Percentiles rank a stretch among this genome's conserved stretches.
These are phyloP conservation scores for Metarhizium rileyi DNA, from an alignment of 2,329 filamentous ascomycete species.

Conservation along the genomic window DNA sequence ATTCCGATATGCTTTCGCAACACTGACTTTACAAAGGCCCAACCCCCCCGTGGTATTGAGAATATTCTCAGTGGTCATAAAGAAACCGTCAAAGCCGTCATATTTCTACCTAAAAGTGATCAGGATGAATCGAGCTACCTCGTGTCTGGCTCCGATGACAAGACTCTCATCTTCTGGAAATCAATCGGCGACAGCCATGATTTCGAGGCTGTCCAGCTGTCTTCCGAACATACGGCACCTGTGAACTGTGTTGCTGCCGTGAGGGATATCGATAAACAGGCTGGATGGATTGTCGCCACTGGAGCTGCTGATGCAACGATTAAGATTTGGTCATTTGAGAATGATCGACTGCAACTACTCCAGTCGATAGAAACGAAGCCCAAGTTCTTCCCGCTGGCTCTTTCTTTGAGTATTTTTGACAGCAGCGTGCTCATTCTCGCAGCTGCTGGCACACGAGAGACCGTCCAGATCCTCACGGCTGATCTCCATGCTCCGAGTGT, in stretches of 20 bases:
- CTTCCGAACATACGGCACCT: slow-evolving; percentile 57
- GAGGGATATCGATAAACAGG: slow-evolving; percentile 15
- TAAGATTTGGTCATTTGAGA: slow-evolving; percentile 57
- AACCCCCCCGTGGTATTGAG: slow-evolving; percentile 46
- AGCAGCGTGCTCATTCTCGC: slow-evolving; percentile 57
- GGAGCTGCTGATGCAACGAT: slow-evolving; percentile 72
- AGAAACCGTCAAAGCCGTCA: slow-evolving; percentile 72
- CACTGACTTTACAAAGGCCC: slow-evolving; percentile 18
- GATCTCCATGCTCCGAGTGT: slow-evolving; percentile 26
- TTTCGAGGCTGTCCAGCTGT: slow-evolving; percentile 39
- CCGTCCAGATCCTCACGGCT: slow-evolving; percentile 70
- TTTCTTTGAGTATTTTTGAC: slow-evolving; percentile 56
- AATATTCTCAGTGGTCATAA: slow-evolving; percentile 65
- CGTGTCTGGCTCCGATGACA: slow-evolving; percentile 74
- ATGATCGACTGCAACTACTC: slow-evolving; percentile 39
- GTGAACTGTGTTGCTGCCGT: slow-evolving; percentile 58
- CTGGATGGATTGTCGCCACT: slow-evolving; percentile 53
- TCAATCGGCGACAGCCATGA: slow-evolving; percentile 15
- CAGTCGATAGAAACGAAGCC: slow-evolving; percentile 66
- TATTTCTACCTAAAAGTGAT: slow-evolving; percentile 53
- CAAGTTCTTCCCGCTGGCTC: slow-evolving; percentile 70
- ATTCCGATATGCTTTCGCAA: not conserved
- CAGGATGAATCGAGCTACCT: slow-evolving; percentile 45
- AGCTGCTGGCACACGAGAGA: slow-evolving; percentile 72
- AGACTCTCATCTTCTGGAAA: slow-evolving; percentile 64